Conservation (phyloP, 164 flowering plant genomes). For the Echeveria elegans region DNA sequence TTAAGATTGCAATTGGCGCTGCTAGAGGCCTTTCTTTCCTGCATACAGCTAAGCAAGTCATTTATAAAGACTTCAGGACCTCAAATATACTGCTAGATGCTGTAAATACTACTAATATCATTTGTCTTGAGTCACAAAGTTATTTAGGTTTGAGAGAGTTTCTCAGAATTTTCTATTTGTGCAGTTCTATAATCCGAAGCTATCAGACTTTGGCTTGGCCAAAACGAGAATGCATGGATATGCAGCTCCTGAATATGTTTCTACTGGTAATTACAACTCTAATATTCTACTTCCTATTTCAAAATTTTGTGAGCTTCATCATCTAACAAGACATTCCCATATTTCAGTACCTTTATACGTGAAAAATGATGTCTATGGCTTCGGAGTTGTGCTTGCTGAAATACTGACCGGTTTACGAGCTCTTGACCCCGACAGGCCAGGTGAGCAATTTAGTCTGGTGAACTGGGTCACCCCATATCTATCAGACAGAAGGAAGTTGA, state of each 20-base stretch:
- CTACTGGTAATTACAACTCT: slow-evolving; percentile 48
- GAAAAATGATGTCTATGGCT: slow-evolving; percentile 42
- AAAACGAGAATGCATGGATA: slow-evolving; percentile 75
- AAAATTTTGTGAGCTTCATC: not conserved
- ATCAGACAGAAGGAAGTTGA: slow-evolving; percentile 21
- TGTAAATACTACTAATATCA: slow-evolving; percentile 24
- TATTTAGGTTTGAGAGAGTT: not conserved
- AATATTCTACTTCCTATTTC: not conserved
- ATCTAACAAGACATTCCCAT: not conserved
- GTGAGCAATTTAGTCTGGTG: slow-evolving; percentile 25
- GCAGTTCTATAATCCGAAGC: slow-evolving; percentile 63
- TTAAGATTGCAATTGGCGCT: slow-evolving; percentile 70
- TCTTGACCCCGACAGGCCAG: slow-evolving; percentile 27
- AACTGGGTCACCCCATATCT: slow-evolving; percentile 34
- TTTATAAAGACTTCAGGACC: slow-evolving; percentile 78
- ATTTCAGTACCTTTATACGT: slow-evolving; percentile 1
- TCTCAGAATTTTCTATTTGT: slow-evolving; percentile 1
- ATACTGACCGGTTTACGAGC: slow-evolving; percentile 40
- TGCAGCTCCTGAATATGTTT: slow-evolving; percentile 91
- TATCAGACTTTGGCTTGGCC: slow-evolving; percentile 90
- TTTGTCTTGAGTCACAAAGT: not conserved
- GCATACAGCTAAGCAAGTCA: slow-evolving; percentile 64
- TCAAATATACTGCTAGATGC: slow-evolving; percentile 81
- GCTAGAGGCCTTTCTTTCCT: slow-evolving; percentile 74
- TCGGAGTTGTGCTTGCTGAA: slow-evolving; percentile 43